Evolutionary conservation across 2,329 filamentous ascomycete genomes (phyloP), one percentile per base, ranked within the genome.

Genomic region (Cladophialophora immunda): DNA sequence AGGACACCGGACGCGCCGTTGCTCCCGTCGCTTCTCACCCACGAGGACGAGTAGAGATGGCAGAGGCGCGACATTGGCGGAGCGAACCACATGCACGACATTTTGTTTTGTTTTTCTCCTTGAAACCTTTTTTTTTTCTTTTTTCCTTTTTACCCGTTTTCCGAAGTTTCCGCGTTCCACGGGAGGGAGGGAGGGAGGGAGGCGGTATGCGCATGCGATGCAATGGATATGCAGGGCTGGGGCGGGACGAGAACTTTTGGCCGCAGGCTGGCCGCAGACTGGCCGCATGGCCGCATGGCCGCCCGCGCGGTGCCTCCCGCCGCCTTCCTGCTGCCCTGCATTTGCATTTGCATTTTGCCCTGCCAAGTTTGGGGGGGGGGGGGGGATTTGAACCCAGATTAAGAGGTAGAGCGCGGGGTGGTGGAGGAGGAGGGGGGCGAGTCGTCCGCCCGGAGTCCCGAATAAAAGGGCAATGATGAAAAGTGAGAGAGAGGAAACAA

Each of bases 221-320:
- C 13, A 38, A 8, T 9, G 19, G n/a, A 50, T 50, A 50, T 50
- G 45, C 45, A 50, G 45, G 45, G 11, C 9, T 11, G 45, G 45
- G 45, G 45, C 45, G 45, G 45, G 45, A 50, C 45, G 45, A 50
- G 45, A 50, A 19, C n/a, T 41, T 41, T 41, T 11, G 38, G 38
- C 38, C 38, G 15, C 38, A n/a, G 6, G 3, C n/a, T 19, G 38
- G 38, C 38, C n/a, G 38, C 32, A 34, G 30, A 4, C 4, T 9
- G 30, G 30, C 30, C 30, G 7, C 32, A 34, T 34, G 6, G 11
- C 32, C 32, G 13, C 32, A 34, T 34, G 32, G 32, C 32, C 32
- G 32, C 32, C 32, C 30, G 30, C 32, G 4, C 4, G 32, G 4
- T 34, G 32, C 32, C 32, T 32, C 32, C 32, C 9, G 32, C 32